phyloP scores from a whole-genome alignment of 2,329 filamentous ascomycete species.

The Verticillium dahliae region DNA sequence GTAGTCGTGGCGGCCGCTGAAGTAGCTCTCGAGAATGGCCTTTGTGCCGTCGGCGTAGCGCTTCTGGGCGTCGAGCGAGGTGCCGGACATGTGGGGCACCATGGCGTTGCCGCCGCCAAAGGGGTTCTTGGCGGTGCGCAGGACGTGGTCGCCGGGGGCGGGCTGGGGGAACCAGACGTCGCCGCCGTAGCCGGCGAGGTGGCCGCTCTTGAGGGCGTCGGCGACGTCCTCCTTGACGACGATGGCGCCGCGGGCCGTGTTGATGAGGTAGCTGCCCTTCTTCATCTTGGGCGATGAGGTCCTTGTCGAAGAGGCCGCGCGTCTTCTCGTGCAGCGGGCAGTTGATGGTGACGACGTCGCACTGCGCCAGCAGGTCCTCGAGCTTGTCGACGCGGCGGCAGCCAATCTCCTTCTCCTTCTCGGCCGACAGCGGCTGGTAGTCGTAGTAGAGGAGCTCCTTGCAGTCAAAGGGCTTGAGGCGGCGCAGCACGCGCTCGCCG shows the following conservation, averaged over 20 bases:
- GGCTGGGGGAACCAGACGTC: constrained; percentile 98
- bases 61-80: constrained; percentile 95
- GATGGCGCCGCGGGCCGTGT: constrained; percentile 97
- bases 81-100: constrained; percentile 98
- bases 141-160: constrained; percentile 84
- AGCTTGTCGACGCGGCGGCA: constrained; percentile 81
- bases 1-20: constrained; percentile 83
- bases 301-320: constrained; percentile 94
- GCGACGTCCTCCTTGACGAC: constrained; percentile 99
- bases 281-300: constrained; percentile 98
- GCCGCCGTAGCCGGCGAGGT: constrained; percentile 83
- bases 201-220: constrained; percentile 82
- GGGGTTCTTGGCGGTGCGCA: constrained; percentile 88
- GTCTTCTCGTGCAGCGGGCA: constrained; percentile 99
- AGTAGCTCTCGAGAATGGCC: constrained; percentile 86
- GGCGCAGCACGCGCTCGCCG: constrained; percentile 92
- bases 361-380: constrained; percentile 91
- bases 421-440: constrained; percentile 86
- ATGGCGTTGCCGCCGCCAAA: constrained; percentile 97
- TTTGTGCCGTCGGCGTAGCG: constrained; percentile 85
- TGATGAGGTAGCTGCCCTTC: constrained; percentile 92
- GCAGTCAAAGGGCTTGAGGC: constrained; percentile 97
- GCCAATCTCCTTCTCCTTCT: constrained; percentile 92
- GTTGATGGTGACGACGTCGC: constrained; percentile 98
- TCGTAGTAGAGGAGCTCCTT: constrained; percentile 99